Percentiles rank a stretch among this genome's conserved stretches.
Conservation (phyloP, 2,329 filamentous ascomycete species). For the Aureobasidium mangrovei region DNA sequence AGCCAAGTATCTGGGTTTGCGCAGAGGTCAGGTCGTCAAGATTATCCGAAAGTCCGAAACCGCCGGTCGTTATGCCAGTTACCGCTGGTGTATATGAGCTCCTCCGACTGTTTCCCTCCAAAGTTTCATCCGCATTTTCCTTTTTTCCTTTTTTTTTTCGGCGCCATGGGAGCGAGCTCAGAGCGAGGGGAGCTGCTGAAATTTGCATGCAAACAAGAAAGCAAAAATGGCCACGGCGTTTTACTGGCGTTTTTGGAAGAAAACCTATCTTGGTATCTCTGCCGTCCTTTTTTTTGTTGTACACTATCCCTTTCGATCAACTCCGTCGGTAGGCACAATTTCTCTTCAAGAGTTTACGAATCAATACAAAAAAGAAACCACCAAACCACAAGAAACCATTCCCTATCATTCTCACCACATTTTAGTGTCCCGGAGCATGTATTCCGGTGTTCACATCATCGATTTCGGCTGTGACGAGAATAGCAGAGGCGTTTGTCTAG, state of each 20-base stretch:
- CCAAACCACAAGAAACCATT: no score
- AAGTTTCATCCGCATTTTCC: neutral
- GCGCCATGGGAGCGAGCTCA: constrained; percentile 1
- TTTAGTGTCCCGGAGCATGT: no score
- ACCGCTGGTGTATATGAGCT: constrained; percentile 54
- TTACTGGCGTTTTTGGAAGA: neutral
- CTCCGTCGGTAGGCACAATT: neutral
- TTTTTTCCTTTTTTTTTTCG: neutral
- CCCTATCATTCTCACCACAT: no score
- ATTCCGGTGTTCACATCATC: no score
- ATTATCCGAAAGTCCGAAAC: constrained; percentile 95
- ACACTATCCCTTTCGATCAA: neutral
- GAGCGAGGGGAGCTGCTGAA: neutral
- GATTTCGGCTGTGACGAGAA: no score
- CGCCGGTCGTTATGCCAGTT: constrained; percentile 92
- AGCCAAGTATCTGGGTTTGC: constrained; percentile 80
- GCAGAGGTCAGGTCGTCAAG: constrained; percentile 92
- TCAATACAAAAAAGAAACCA: no score
- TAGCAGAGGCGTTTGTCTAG: no score
- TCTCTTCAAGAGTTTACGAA: neutral
- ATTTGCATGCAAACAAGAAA: neutral
- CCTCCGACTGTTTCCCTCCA: neutral
- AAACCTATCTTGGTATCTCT: neutral
- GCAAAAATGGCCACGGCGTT: neutral
- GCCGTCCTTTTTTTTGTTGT: neutral